Conservation (phyloP, 148 eudicot genomes). For the Spergularia marina region DNA sequence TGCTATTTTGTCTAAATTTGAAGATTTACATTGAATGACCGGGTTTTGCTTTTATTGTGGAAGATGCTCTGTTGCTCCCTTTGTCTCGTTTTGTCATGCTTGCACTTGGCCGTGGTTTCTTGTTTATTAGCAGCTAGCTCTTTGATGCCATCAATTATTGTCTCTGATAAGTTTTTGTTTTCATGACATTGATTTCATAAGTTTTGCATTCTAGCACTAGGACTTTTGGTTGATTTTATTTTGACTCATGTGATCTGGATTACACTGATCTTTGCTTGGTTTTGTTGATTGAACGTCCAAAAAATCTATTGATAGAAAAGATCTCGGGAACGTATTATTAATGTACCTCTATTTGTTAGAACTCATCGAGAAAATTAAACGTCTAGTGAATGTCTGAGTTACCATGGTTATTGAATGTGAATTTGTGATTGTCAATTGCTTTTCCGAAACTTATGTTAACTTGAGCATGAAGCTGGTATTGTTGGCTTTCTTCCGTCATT, state of each 20-base stretch:
- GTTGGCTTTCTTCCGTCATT: too few species aligned
- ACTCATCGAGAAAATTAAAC: too few species aligned
- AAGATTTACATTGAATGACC: constrained; percentile 20
- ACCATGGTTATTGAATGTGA: neutral
- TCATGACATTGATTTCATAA: too few species aligned
- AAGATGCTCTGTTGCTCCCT: constrained; percentile 27
- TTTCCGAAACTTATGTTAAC: too few species aligned
- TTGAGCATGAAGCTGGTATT: too few species aligned
- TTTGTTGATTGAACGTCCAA: neutral
- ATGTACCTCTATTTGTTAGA: neutral
- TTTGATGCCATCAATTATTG: constrained; percentile 14
- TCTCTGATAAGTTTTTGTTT: neutral
- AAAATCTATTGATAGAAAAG: neutral
- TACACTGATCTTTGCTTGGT: neutral
- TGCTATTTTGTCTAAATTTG: constrained; percentile 31
- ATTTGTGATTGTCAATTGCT: neutral
- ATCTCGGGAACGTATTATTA: neutral
- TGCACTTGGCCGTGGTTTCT: constrained; percentile 15
- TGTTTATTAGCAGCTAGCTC: constrained; percentile 13
- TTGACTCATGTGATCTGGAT: neutral
- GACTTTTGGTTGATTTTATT: neutral
- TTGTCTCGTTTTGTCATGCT: constrained; percentile 14
- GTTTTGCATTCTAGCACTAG: too few species aligned
- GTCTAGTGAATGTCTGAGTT: neutral
- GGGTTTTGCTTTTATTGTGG: constrained; percentile 10